Evolutionary conservation across 225 moss, liverwort and hornwort genomes (phyloP), one percentile per base, ranked within the genome.

Genomic region (Marchantia polymorpha): DNA sequence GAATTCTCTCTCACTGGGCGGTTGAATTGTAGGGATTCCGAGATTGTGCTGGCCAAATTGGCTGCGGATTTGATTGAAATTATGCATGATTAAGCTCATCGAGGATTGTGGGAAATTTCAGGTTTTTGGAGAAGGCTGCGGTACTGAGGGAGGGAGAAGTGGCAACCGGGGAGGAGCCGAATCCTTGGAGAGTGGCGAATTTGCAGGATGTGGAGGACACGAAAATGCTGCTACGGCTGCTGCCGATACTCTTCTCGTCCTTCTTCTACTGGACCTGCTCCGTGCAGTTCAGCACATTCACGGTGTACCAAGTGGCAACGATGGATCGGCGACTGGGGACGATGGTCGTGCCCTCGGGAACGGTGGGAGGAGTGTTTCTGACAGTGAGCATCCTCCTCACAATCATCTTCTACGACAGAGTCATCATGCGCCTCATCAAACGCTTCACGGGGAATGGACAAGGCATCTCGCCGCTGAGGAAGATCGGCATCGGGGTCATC

Each of bases 191-290:
- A 30, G 54, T 75, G 13, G 58, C 73, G 46, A 74, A 23, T 8
- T 0, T 81, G 48, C 29, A 50, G 27, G 64, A 85, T 13, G 91
- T 91, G 11, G 92, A 92, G 53, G 92, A 92, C 58, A 84, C 89
- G 76, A 92, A 92, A 23, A 86, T 86, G 20, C 70, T 92, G 8
- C 72, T 48, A 19, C 80, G 83, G 7, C 81, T 92, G 52, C 47
- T 91, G 23, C 92, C 91, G 0, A 53, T 91, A 11, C 87, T 89
- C 85, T 1, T 85, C 10, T 22, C 86, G 0, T 84, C 92, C 0
- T 58, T 63, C 49, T 64, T 85, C 81, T 76, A 81, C 59, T 80
- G 70, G 31, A 85, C 85, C 59, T 81, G 81, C 46, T 39, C 12
- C 59, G 52, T 30, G 22, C 85, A 85, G 63, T 64, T 81, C 52